These are phyloP conservation scores for Leccinum idahoense DNA, from an alignment of 1,284 basidiomycete species.

Conservation along the genomic window DNA sequence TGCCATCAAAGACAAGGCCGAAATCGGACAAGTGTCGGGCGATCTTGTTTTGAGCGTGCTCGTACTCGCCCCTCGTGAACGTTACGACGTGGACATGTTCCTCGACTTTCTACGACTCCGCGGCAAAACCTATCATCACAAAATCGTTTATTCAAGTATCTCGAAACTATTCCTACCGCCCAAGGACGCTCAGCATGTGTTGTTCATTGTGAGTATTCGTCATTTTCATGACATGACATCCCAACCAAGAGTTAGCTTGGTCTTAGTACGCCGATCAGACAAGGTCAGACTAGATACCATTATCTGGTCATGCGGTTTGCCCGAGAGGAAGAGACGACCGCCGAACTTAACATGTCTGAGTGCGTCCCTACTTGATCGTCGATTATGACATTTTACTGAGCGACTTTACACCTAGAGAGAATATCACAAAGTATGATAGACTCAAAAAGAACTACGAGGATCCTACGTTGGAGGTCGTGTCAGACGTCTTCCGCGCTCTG, in stretches of 20 bases:
- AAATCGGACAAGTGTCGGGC: constrained; percentile 89
- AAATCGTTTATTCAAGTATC: constrained; percentile 90
- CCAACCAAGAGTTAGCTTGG: constrained; percentile 55
- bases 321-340: constrained; percentile 94
- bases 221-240: neutral
- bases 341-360: constrained; percentile 93
- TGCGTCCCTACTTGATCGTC: constrained; percentile 35
- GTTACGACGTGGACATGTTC: constrained; percentile 98
- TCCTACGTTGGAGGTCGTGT: constrained; percentile 94
- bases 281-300: constrained; percentile 97
- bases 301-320: constrained; percentile 98
- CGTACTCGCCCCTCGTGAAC: constrained; percentile 48
- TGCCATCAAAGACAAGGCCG: constrained; percentile 93
- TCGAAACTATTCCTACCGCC: constrained; percentile 90
- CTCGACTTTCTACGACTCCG: constrained; percentile 88
- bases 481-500: constrained; percentile 88
- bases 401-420: constrained; percentile 45
- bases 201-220: constrained; percentile 79
- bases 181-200: constrained; percentile 93
- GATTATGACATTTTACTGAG: constrained; percentile 4
- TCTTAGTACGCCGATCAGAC: constrained; percentile 88
- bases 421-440: constrained; percentile 72
- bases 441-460: constrained; percentile 90
- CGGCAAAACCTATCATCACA: constrained; percentile 99
- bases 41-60: constrained; percentile 59